Percentiles rank a stretch among this genome's conserved stretches.
Conservation (phyloP, 176 grass and related monocot species). For the Cymbopogon citratus region DNA sequence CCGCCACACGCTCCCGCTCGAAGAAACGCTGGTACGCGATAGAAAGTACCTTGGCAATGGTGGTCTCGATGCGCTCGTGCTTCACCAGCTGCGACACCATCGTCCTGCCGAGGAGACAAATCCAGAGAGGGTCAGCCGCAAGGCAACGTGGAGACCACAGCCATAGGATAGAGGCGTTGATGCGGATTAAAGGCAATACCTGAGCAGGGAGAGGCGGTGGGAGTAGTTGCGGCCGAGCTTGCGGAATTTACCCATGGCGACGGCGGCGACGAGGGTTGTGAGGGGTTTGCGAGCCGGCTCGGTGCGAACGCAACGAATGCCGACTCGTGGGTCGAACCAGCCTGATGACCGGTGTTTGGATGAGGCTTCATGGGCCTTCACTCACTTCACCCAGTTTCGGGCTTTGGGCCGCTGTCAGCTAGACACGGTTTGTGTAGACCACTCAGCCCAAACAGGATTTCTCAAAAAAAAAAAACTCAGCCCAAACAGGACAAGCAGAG, state of each 20-base stretch:
- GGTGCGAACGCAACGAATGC: background rate
- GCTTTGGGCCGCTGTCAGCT: background rate
- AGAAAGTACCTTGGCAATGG: slow-evolving; percentile 61
- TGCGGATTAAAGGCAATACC: slow-evolving; percentile 14
- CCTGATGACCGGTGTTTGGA: background rate
- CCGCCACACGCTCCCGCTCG: background rate
- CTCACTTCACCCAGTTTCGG: background rate
- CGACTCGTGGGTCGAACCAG: background rate
- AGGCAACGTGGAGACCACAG: background rate
- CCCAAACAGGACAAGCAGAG: background rate
- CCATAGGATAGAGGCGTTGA: background rate
- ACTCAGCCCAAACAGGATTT: background rate
- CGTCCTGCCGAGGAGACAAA: slow-evolving; percentile 50
- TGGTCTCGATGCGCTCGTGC: slow-evolving; percentile 95
- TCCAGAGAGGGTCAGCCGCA: background rate
- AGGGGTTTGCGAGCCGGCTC: slow-evolving; percentile 13
- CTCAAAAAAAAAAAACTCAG: too few species aligned
- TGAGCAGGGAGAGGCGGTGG: slow-evolving; percentile 69
- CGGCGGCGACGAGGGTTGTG: slow-evolving; percentile 15
- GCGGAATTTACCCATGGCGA: slow-evolving; percentile 60
- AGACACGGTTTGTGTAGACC: background rate
- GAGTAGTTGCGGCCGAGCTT: slow-evolving; percentile 68
- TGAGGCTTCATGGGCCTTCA: background rate
- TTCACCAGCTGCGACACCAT: slow-evolving; percentile 99
- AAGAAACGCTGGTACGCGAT: background rate